phyloP scores from a whole-genome alignment of 1,284 basidiomycete genomes.

The Wallemia mellicola region DNA sequence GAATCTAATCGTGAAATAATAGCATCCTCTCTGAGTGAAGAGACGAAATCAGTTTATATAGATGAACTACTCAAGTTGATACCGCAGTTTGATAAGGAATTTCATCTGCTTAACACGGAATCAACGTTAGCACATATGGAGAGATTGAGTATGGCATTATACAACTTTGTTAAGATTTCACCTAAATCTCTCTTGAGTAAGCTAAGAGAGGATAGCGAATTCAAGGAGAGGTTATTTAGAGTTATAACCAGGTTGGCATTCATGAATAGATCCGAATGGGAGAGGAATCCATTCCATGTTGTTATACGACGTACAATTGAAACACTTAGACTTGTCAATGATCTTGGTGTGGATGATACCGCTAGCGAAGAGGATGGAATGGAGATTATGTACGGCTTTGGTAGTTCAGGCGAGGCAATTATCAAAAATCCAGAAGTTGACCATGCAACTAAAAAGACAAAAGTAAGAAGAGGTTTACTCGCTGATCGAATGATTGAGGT shows the following conservation, averaged over 20 bases:
- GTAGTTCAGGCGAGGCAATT: not conserved
- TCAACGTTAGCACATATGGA: not conserved
- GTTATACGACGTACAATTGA: not conserved
- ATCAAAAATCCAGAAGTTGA: not conserved
- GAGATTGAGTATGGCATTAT: not conserved
- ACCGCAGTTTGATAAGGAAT: not conserved
- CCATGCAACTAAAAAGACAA: not conserved
- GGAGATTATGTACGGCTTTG: not conserved
- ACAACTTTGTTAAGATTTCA: not conserved
- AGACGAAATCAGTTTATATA: not conserved
- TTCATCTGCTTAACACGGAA: not conserved
- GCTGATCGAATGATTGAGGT: not conserved
- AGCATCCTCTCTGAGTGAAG: not conserved
- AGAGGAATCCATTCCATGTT: not conserved
- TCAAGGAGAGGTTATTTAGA: not conserved
- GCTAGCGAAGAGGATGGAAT: not conserved
- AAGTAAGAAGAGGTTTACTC: not conserved
- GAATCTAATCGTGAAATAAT: not conserved
- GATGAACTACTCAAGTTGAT: not conserved
- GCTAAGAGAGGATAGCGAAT: not conserved
- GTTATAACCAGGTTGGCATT: not conserved
- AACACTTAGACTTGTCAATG: not conserved
- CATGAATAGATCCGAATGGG: not conserved
- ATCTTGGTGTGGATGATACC: not conserved
- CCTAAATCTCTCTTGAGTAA: not conserved